Evolutionary conservation across 2,329 filamentous ascomycete genomes (phyloP).

Genomic region (Claviceps cyperi): DNA sequence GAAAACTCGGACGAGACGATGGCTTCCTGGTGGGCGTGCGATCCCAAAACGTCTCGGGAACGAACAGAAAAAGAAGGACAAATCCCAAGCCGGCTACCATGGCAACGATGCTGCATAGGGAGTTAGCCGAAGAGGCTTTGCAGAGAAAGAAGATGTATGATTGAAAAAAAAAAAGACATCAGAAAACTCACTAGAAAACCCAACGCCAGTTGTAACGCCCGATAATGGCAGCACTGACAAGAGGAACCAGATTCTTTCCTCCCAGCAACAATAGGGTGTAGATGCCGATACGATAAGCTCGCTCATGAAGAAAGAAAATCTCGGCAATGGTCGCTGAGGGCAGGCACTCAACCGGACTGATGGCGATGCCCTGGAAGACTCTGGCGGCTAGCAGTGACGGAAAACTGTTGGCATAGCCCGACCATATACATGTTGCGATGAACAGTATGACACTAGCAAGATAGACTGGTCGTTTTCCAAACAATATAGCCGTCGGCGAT

Average conservation of each 20-base stretch:
- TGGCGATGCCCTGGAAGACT: conserved; percentile 74
- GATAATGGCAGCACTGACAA: conserved; percentile 78
- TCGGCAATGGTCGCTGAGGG: conserved; percentile 90
- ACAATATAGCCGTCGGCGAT: conserved; percentile 83
- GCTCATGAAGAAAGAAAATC: conserved; percentile 90
- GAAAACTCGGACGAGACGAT: conserved; percentile 28
- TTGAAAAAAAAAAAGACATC: not conserved
- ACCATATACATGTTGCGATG: conserved; percentile 66
- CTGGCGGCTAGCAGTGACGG: conserved; percentile 65
- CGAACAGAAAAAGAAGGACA: conserved; percentile 69
- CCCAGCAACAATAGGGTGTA: conserved; percentile 81
- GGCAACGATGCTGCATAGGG: conserved; percentile 56
- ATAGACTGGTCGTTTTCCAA: conserved; percentile 82
- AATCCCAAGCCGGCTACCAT: conserved; percentile 62
- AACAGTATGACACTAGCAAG: conserved; percentile 66
- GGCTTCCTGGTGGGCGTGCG: conserved; percentile 45
- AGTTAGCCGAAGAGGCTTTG: not conserved
- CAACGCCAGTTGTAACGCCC: conserved; percentile 69
- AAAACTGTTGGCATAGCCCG: conserved; percentile 70
- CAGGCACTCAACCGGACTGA: conserved; percentile 82
- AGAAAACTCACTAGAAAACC: conserved; percentile 59
- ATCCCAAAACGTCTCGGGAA: conserved; percentile 95
- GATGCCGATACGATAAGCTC: conserved; percentile 83
- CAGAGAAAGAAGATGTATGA: not conserved
- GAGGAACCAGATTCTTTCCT: conserved; percentile 79